Base-by-base conservation (phyloP, 495 filamentous ascomycete species). In the Trichocladium antarcticum region DNA sequence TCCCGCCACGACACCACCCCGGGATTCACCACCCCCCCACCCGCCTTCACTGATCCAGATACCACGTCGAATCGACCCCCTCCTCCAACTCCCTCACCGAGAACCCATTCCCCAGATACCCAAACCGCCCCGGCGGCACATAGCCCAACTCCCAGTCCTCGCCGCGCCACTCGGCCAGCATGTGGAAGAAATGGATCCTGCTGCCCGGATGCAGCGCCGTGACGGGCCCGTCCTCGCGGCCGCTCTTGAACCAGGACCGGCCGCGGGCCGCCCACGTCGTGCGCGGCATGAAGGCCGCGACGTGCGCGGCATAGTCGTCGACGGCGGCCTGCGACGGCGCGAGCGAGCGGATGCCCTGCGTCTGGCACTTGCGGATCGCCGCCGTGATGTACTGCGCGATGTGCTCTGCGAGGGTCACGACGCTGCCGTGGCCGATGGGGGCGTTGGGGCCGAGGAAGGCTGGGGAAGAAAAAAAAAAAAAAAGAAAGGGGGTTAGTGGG, bases 91-190 rank as follows among this genome's bases (percentile, higher is more conserved):
- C 71, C 57, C 58, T 66, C 0, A 52, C 60, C 40, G 69, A 67
- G 49, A 70, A 75, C 5, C 74, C 74, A 35, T 76, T 51, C 34
- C 49, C 49, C 49, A 51, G 11, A 15, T 51, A 51, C 46, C 64
- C 66, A 52, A 71, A 75, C 7, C 74, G 70, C 74, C 34, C 71
- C 50, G 24, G 74, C 74, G 7, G 48, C 14, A 67, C 63, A 34
- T 73, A 72, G 0, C 58, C 60, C 43, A 66, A 75, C 15, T 71
- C 70, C 56, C 61, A 77, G 54, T 77, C 73, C 61, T 77, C 74
- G 35, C 63, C 68, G 4, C 73, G 58, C 42, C 73, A 68, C 8
- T 55, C 44, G 40, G 64, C 59, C 24, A 77, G 61, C 71, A 74
- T 73, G 21, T 75, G 64, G 56, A 76, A 74, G 52, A 70, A 76